Evolutionary conservation across 2,329 filamentous ascomycete genomes (phyloP), one percentile per base, ranked within the genome.

Genomic region (Microascus cirrosus): DNA sequence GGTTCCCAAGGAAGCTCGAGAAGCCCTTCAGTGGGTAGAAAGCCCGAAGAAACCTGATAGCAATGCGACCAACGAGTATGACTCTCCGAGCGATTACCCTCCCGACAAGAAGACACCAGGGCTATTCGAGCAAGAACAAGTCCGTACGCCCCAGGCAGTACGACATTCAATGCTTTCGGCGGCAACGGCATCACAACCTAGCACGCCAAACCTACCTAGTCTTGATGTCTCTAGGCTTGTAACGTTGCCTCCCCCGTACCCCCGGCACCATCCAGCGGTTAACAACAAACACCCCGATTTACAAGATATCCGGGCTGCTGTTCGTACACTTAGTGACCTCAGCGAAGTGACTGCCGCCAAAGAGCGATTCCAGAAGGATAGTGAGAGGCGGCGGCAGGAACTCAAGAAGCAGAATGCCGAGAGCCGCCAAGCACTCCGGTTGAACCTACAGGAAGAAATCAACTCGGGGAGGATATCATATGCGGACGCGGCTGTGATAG

Each of bases 271-370:
- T 65, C 94, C 94, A 10, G 94, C 94, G 0, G 89, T 97, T 18
- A 96, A 95, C 69, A 99, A 97, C 67, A 95, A 84, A 64, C 94
- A 99, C 67, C 94, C 94, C 0, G 87, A 95, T 62, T 79, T 99
- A n/a, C 81, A 86, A 0, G 79, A 84, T 1, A 92, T 89, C 53
- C 85, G 94, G 55, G 84, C 79, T 2, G 80, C 84, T 0, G 87
- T 96, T 22, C 83, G 91, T 15, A 78, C 80, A 1, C 73, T 96
- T 48, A 87, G 85, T 56, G 85, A 94, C 63, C 73, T 96, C 55
- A 77, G 80, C 18, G 89, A 94, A 65, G 74, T 93, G 5, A 81
- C 86, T 59, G 78, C 76, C 0, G 86, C 85, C 1, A 89, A 91
- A 66, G 78, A 83, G 69, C 80, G 67, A 60, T 89, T 77, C 71